Evolutionary conservation across 129 eudicot genomes (phyloP).

Genomic region (Deinandra increscens): DNA sequence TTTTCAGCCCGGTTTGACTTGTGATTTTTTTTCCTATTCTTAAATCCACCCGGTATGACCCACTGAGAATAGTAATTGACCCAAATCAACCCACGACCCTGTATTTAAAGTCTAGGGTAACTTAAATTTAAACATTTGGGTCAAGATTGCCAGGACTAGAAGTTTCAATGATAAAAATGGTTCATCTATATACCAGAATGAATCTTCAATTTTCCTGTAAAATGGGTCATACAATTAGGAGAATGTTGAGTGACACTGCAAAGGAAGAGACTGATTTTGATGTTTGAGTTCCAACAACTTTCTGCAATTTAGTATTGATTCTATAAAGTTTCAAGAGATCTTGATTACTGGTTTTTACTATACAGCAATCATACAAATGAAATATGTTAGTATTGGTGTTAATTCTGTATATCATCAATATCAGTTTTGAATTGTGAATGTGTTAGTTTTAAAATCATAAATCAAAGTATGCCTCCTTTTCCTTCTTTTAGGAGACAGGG

Average conservation of each 20-base stretch:
- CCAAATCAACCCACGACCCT: no score
- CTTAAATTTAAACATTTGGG: no score
- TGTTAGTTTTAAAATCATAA: neutral
- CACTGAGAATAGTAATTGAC: no score
- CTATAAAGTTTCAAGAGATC: neutral
- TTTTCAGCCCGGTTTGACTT: no score
- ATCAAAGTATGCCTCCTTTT: neutral
- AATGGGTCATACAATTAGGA: neutral
- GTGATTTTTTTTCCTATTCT: no score
- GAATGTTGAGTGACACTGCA: neutral
- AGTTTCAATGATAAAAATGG: neutral
- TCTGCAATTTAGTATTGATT: neutral
- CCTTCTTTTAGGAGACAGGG: neutral
- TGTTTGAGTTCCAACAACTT: neutral
- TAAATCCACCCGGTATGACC: no score
- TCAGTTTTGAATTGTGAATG: neutral
- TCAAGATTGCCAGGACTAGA: no score
- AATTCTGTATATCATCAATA: neutral
- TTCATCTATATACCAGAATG: constrained; percentile 1
- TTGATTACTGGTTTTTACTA: neutral
- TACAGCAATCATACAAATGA: constrained; percentile 3
- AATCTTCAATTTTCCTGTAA: neutral
- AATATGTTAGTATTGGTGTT: neutral
- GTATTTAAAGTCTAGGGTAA: no score
- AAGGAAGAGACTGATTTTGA: neutral